Base-by-base conservation (phyloP, 2,329 filamentous ascomycete genomes). In the Pseudohalonectria lignicola region DNA sequence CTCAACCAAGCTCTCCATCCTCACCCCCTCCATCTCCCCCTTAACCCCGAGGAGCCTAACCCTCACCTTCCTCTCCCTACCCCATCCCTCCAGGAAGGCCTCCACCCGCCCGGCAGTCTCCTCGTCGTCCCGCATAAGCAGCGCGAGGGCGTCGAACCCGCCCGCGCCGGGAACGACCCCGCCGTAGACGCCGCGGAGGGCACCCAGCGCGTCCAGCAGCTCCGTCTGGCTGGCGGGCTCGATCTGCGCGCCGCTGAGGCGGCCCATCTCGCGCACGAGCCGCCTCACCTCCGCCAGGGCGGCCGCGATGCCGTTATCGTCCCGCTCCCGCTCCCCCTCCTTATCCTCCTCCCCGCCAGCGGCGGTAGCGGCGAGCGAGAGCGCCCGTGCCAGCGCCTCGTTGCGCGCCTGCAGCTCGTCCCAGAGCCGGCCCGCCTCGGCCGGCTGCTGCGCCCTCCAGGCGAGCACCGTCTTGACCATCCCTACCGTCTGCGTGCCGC, bases 101-200 rank as follows among this genome's bases (percentile, higher is more conserved):
- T 72, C 67, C 17, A 96, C 59, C 11, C 65, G 62, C 17, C 54
- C 53, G 39, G 81, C 62, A 2, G 85, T 84, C 35, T 69, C 71
- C 26, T 67, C 68, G 38, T 83, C 77, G 49, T 95, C 85, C 50
- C 73, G 71, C 46, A 94, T 75, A 42, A 98, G 59, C 43, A 98
- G 57, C 1, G 82, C 83, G 39, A 94, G 71, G 2, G 92, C 92
- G 64, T 98, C 92, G 53, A 84, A 95, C 0, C 92, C 92, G 9
- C 92, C 92, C 0, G 92, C 92, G 0, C 92, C 92, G 0, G 92
- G 92, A 0, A 95, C 92, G 0, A 96, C 86, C 0, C 88, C 92
- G 1, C 87, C 88, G 46, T 88, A 75, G 3, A 96, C 87, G 5
- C 90, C 92, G 0, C 82, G 71, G 2, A 95, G 63, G 17, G 33